phyloP scores from a whole-genome alignment of 768 basidiomycete genomes.

The Scleroderma bovista region DNA sequence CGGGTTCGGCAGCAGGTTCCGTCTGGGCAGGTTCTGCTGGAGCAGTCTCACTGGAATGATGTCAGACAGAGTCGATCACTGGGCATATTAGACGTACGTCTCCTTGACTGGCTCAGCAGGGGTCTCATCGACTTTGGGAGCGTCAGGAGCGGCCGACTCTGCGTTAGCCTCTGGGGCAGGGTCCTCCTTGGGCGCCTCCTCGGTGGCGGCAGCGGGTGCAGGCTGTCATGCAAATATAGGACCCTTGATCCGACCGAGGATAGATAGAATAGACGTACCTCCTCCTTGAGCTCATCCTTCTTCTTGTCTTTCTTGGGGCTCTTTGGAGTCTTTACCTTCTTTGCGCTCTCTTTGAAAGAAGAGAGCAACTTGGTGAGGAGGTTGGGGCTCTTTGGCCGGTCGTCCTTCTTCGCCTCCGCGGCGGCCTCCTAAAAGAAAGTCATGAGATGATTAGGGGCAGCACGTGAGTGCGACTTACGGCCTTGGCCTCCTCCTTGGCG shows the following conservation, averaged over 20 bases:
- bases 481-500: constrained; percentile 40
- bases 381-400: constrained; percentile 74
- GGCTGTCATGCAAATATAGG: constrained; percentile 14
- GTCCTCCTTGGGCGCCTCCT: constrained; percentile 34
- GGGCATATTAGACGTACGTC: constrained; percentile 41
- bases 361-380: constrained; percentile 75
- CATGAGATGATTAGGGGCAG: constrained; percentile 22
- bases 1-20: constrained; percentile 18
- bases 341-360: constrained; percentile 62
- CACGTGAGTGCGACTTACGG: constrained; percentile 22
- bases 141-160: constrained; percentile 39
- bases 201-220: constrained; percentile 25
- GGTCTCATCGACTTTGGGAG: constrained; percentile 23
- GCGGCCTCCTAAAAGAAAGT: constrained; percentile 35
- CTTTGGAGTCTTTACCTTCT: constrained; percentile 57
- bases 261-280: constrained; percentile 34
- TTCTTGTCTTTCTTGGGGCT: constrained; percentile 81
- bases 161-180: constrained; percentile 29
- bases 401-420: constrained; percentile 63
- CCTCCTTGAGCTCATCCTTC: constrained; percentile 55
- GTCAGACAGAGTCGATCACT: constrained; percentile 1
- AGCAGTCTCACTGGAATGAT: constrained; percentile 38
- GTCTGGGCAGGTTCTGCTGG: constrained; percentile 23
- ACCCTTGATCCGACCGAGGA: background rate
- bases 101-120: constrained; percentile 63